phyloP scores from a whole-genome alignment of 2,329 filamentous ascomycete genomes.

The Lizonia empirigonia region DNA sequence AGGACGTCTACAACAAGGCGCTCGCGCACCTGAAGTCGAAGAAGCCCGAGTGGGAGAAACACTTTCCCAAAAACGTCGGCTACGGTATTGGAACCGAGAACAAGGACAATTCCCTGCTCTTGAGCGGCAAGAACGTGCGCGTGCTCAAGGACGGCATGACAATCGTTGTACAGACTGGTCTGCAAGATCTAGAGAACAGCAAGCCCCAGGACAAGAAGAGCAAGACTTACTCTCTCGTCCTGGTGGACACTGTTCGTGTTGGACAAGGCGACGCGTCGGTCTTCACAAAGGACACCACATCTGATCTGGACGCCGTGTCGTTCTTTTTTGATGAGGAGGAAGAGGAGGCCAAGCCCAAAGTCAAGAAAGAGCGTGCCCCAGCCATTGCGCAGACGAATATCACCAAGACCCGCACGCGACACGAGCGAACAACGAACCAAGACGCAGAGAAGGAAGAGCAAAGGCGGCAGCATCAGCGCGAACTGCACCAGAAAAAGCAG shows the following conservation, averaged over 20 bases:
- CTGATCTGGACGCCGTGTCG: conserved; percentile 89
- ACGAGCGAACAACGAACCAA: conserved; percentile 83
- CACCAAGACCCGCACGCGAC: conserved; percentile 88
- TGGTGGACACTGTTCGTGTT: conserved; percentile 93
- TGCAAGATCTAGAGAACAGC: conserved; percentile 86
- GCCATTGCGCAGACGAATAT: conserved; percentile 95
- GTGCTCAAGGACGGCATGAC: conserved; percentile 96
- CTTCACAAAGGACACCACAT: conserved; percentile 91
- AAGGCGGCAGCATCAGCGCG: conserved; percentile 89
- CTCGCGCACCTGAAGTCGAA: conserved; percentile 79
- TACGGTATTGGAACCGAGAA: conserved; percentile 92
- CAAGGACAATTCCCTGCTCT: conserved; percentile 78
- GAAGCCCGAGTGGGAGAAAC: conserved; percentile 93
- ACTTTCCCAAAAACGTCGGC: conserved; percentile 91
- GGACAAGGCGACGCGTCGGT: conserved; percentile 77
- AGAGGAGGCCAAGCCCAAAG: conserved; percentile 81
- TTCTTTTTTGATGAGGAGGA: conserved; percentile 98
- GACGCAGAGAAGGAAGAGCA: conserved; percentile 89
- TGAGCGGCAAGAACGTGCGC: conserved; percentile 86
- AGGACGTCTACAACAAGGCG: conserved; percentile 92
- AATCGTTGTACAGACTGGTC: conserved; percentile 84
- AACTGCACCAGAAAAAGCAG: conserved; percentile 85
- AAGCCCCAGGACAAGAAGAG: conserved; percentile 88
- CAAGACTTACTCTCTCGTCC: conserved; percentile 83
- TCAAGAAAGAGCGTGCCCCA: conserved; percentile 84